Conservation (phyloP, 306 rosid genomes). For the Prinsepia uniflora region DNA sequence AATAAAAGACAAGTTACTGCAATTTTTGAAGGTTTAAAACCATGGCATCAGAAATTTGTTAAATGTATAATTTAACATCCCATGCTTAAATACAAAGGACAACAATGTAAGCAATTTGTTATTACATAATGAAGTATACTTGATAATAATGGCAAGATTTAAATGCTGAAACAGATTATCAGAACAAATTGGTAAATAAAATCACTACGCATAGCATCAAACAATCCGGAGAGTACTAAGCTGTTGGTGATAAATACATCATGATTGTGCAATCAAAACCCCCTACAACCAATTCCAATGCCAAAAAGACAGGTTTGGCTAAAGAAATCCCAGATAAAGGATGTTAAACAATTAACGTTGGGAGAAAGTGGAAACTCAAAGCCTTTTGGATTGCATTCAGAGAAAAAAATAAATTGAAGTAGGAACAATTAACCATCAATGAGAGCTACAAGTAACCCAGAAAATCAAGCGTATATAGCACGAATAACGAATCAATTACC, state of each 20-base stretch:
- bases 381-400: conserved; percentile 11
- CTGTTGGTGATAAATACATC: too few species aligned
- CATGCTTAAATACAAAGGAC: conserved; percentile 15
- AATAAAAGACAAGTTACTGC: conserved; percentile 15
- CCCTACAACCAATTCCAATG: conserved; percentile 14
- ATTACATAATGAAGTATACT: not conserved
- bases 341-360: not conserved
- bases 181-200: conserved; percentile 8
- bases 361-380: not conserved
- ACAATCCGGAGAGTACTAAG: not conserved
- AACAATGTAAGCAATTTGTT: conserved; percentile 12
- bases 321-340: not conserved
- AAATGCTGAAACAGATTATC: conserved; percentile 3
- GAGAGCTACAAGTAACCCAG: not conserved
- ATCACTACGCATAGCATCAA: not conserved
- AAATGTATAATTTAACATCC: conserved; percentile 9
- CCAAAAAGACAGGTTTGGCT: not conserved
- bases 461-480: too few species aligned
- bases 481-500: not conserved
- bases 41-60: conserved; percentile 16
- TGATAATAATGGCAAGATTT: conserved; percentile 2
- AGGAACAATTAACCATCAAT: not conserved
- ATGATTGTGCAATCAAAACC: not conserved
- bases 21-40: conserved; percentile 6
- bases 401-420: not conserved